These are phyloP conservation scores for Fimicolochytrium jonesii DNA, from an alignment of 192 early-diverging fungal species.

Conservation along the genomic window DNA sequence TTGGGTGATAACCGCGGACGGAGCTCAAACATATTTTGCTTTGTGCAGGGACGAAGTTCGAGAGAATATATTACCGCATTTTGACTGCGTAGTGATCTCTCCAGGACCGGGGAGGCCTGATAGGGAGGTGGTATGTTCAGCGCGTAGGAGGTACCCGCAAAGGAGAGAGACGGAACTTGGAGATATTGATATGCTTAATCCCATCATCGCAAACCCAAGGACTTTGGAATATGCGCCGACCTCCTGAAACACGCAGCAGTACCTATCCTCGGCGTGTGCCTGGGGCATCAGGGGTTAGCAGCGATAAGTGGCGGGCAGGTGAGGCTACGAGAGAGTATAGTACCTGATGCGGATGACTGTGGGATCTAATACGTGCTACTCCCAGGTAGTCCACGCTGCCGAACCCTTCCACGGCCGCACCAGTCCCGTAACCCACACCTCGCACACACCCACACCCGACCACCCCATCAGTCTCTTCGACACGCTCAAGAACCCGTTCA, in stretches of 20 bases:
- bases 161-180: no score
- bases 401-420: slow-evolving; percentile 82
- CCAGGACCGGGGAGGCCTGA: slow-evolving; percentile 90
- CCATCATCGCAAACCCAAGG: slow-evolving; percentile 41
- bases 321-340: background rate
- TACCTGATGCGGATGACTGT: background rate
- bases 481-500: slow-evolving; percentile 59
- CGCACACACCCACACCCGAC: slow-evolving; percentile 5
- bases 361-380: slow-evolving; percentile 8
- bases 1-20: no score
- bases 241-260: slow-evolving; percentile 45
- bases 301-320: slow-evolving; percentile 60
- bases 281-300: slow-evolving; percentile 91
- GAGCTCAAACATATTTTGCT: no score
- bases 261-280: slow-evolving; percentile 87
- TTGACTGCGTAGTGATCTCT: slow-evolving; percentile 88
- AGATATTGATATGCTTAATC: background rate
- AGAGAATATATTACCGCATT: slow-evolving; percentile 64
- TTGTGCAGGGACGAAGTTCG: slow-evolving; percentile 50
- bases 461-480: slow-evolving; percentile 47
- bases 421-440: slow-evolving; percentile 45
- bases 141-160: no score
- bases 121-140: slow-evolving; percentile 34
- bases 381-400: slow-evolving; percentile 55
- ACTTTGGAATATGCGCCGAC: slow-evolving; percentile 72